These are phyloP conservation scores for Cairneyella variabilis DNA, from an alignment of 495 filamentous ascomycete genomes.

Conservation along the genomic window DNA sequence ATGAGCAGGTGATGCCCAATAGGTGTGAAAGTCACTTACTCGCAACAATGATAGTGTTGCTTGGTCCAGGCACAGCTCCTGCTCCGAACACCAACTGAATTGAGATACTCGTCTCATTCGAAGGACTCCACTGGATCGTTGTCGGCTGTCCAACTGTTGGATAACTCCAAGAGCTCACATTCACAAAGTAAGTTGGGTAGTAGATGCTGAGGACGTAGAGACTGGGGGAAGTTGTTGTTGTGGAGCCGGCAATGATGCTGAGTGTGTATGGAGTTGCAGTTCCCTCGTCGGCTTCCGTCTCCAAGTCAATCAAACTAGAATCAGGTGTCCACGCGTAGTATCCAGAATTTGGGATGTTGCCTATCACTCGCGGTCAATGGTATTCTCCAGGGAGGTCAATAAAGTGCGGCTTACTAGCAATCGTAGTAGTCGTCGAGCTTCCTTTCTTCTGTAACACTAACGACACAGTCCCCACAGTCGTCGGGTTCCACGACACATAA, in stretches of 20 bases:
- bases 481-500: background rate
- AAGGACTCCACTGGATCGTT: slow-evolving; percentile 1
- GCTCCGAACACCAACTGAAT: slow-evolving; percentile 1
- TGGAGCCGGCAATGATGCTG: background rate
- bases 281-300: background rate
- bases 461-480: background rate
- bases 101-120: background rate
- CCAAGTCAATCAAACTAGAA: background rate
- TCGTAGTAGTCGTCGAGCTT: background rate
- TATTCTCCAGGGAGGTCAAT: background rate
- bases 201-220: background rate
- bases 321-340: slow-evolving; percentile 1
- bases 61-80: background rate
- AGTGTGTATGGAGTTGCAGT: background rate
- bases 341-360: slow-evolving; percentile 1
- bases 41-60: slow-evolving; percentile 5
- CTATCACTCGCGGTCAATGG: background rate
- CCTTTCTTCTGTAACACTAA: background rate
- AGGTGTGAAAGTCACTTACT: background rate
- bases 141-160: background rate
- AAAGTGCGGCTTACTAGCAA: background rate
- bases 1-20: background rate
- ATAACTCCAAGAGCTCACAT: background rate
- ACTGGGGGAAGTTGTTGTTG: background rate
- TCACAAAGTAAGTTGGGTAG: background rate